Evolutionary conservation across 768 basidiomycete genomes (phyloP), one percentile per base, ranked within the genome.

Genomic region (Phylloporus scabripes): DNA sequence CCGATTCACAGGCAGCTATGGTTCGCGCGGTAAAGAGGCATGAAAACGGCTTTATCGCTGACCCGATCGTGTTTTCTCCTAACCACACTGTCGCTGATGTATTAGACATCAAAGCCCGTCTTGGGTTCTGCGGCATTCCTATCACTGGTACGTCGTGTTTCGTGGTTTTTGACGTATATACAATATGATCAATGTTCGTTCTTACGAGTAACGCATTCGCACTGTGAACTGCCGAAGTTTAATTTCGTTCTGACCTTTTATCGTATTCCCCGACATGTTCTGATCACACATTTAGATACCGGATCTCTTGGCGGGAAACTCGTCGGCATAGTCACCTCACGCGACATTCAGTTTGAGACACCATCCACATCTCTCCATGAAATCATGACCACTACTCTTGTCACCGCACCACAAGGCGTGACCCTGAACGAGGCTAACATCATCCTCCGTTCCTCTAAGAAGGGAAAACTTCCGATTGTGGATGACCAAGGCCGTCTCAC

Each of bases 41-140:
- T 65, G 95, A 98, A 71, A 99, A 98, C 63, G 96, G 96, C 5
- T 98, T 98, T 73, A 99, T 98, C 69, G 81, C 88, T 45, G 92
- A 96, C 57, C 96, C 96, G 12, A 79, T 97, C 52, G 91, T 92
- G 45, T 74, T 98, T 26, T 82, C 85, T 10, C 92, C 93, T 0
- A 65, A 76, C 21, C 78, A 88, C 58, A 70, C 74, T 36, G 91
- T 95, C 26, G 87, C 85, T 53, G 89, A 97, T 53, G 95, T 98
- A 12, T 75, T 96, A 42, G 88, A 92, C 54, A 88, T 97, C 72
- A 98, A 98, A 70, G 83, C 82, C 26, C 76, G 81, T 40, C 83
- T 91, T 15, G 96, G 96, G 1, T 99, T 96, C 69, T 92, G 90
- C 59, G 95, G 96, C 54, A 92, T 98, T 44, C 96, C 96, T 34